Evolutionary conservation across 164 flowering plant species (phyloP).

Genomic region (Malania oleifera): DNA sequence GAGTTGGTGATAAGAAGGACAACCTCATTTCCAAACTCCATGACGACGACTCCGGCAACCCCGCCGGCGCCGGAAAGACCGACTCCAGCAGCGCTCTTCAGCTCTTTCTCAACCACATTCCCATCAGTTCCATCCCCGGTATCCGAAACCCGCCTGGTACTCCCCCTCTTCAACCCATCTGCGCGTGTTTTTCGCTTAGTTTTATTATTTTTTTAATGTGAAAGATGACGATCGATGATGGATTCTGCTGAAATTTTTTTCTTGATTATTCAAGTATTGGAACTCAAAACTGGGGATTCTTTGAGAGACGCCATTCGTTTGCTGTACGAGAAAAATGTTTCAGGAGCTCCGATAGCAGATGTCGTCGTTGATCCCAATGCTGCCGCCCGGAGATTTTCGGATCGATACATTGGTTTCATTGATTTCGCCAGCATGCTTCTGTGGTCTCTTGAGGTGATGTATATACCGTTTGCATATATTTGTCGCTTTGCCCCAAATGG

Average conservation of each 20-base stretch:
- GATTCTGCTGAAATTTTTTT: not conserved
- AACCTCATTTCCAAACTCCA: not conserved
- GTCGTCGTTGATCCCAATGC: constrained; percentile 5
- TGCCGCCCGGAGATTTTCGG: constrained; percentile 5
- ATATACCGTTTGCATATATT: no score
- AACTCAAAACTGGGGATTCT: constrained; percentile 27
- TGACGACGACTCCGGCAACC: not conserved
- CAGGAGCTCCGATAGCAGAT: constrained; percentile 32
- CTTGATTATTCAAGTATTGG: constrained; percentile 35
- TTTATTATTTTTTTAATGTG: not conserved
- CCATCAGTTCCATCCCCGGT: constrained; percentile 32
- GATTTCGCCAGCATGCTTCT: constrained; percentile 34
- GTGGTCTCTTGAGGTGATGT: constrained; percentile 41
- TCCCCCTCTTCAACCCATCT: not conserved
- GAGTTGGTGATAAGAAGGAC: not conserved
- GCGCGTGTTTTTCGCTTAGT: not conserved
- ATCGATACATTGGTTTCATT: constrained; percentile 34
- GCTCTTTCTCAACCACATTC: constrained; percentile 31
- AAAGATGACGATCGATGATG: no score
- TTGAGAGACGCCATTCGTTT: constrained; percentile 33
- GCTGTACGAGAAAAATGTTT: constrained; percentile 27
- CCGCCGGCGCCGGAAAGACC: not conserved
- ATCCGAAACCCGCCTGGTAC: constrained; percentile 24
- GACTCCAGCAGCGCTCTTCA: constrained; percentile 32
- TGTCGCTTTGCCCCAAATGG: no score